These are phyloP conservation scores for Piloderma croceum DNA, from an alignment of 768 basidiomycete genomes.

Conservation along the genomic window DNA sequence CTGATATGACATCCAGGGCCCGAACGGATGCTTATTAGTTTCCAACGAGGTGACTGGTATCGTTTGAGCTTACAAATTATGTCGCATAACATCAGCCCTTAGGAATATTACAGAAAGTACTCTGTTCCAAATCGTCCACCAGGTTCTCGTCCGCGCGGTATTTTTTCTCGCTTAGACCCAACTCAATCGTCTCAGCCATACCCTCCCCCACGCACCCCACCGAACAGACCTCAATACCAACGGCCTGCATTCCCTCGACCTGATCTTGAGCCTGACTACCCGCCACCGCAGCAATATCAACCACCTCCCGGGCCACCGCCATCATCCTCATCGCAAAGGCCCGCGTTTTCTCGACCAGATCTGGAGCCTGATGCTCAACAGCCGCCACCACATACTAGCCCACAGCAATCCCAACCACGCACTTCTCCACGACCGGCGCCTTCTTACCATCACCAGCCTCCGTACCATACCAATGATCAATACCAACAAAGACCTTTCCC, in stretches of 20 bases:
- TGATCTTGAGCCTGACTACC: conserved; percentile 49
- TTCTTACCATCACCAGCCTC: conserved; percentile 5
- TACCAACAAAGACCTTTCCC: too few species aligned
- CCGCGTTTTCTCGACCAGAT: conserved; percentile 13
- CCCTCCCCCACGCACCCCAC: conserved; percentile 20
- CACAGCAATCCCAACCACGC: conserved; percentile 8
- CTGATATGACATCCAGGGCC: too few species aligned
- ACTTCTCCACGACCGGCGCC: conserved; percentile 10
- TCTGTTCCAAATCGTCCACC: conserved; percentile 19
- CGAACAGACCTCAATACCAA: conserved; percentile 28
- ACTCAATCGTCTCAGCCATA: conserved; percentile 10
- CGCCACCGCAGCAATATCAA: conserved; percentile 21
- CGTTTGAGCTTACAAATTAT: too few species aligned
- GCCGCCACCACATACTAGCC: conserved; percentile 13
- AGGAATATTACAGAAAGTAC: conserved; percentile 22
- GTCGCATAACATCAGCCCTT: too few species aligned
- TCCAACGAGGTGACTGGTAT: neutral
- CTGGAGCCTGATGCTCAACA: conserved; percentile 12
- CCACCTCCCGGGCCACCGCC: conserved; percentile 19
- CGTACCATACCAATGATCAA: conserved; percentile 13
- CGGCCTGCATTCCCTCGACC: conserved; percentile 50
- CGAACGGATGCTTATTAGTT: neutral
- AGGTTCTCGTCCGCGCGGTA: conserved; percentile 23
- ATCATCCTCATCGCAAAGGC: neutral
- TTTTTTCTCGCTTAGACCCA: conserved; percentile 43